These are phyloP conservation scores for Emmonsiellopsis sp. DNA, from an alignment of 2,329 filamentous ascomycete species.

Conservation along the genomic window DNA sequence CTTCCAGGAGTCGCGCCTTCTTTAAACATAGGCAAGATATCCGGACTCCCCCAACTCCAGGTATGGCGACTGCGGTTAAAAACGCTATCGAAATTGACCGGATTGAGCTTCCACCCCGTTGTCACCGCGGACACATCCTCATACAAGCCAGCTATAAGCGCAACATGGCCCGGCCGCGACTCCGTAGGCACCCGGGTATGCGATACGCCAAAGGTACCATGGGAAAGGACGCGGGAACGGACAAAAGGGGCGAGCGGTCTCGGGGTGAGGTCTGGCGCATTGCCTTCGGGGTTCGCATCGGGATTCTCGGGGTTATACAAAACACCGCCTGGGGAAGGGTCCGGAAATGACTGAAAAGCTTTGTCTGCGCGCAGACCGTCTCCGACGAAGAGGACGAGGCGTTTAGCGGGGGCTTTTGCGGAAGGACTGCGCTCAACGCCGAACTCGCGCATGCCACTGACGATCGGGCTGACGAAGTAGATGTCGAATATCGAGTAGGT, in stretches of 20 bases:
- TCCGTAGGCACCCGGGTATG: constrained; percentile 96
- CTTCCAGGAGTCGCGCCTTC: constrained; percentile 79
- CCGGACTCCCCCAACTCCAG: constrained; percentile 98
- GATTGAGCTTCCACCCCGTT: constrained; percentile 97
- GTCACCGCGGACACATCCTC: constrained; percentile 97
- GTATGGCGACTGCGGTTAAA: constrained; percentile 96
- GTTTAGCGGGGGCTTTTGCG: constrained; percentile 69
- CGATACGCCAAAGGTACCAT: constrained; percentile 94
- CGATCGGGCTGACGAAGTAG: constrained; percentile 96
- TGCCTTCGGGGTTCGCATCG: constrained; percentile 39
- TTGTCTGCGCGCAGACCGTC: constrained; percentile 96
- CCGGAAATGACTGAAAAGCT: constrained; percentile 85
- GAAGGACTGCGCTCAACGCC: constrained; percentile 52
- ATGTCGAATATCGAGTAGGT: constrained; percentile 96
- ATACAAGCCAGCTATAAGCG: constrained; percentile 90
- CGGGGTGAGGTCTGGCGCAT: constrained; percentile 57
- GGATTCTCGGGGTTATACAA: not conserved
- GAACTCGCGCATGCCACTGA: constrained; percentile 86
- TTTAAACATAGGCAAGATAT: constrained; percentile 96
- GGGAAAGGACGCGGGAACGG: constrained; percentile 74
- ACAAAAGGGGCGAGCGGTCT: constrained; percentile 84
- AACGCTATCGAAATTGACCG: constrained; percentile 96
- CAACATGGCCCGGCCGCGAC: constrained; percentile 91
- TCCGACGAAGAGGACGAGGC: constrained; percentile 91
- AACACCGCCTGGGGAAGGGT: constrained; percentile 56